phyloP scores from a whole-genome alignment of 2,329 filamentous ascomycete genomes.

The Madurella fahalii region DNA sequence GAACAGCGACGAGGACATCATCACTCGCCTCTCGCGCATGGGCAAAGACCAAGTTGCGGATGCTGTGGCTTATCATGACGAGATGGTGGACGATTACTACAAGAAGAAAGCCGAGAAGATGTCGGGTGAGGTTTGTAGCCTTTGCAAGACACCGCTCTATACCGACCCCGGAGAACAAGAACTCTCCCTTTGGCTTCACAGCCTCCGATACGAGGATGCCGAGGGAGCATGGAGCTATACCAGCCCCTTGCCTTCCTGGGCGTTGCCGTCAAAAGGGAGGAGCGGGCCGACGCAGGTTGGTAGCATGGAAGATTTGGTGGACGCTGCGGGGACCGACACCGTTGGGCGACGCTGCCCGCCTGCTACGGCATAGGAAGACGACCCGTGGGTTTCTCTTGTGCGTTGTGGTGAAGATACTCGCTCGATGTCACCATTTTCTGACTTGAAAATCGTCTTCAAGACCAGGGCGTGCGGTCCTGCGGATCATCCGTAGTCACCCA shows the following conservation, averaged over 20 bases:
- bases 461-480: too few relatives aligned
- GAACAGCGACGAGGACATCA: slow-evolving; percentile 83
- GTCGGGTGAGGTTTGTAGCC: slow-evolving; percentile 74
- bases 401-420: background rate
- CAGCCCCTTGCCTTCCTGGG: slow-evolving; percentile 82
- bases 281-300: slow-evolving; percentile 68
- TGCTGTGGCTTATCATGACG: slow-evolving; percentile 88
- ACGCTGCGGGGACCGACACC: slow-evolving; percentile 47
- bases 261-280: slow-evolving; percentile 69
- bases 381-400: background rate
- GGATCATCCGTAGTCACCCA: too few relatives aligned
- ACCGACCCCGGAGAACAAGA: slow-evolving; percentile 89
- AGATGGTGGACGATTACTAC: slow-evolving; percentile 87
- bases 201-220: slow-evolving; percentile 80
- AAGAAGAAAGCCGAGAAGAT: slow-evolving; percentile 90
- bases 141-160: slow-evolving; percentile 86
- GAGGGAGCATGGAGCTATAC: slow-evolving; percentile 82
- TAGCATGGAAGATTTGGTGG: slow-evolving; percentile 55
- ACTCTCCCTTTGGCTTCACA: slow-evolving; percentile 89
- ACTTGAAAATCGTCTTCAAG: too few relatives aligned
- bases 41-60: slow-evolving; percentile 91
- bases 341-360: slow-evolving; percentile 15
- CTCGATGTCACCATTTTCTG: too few relatives aligned
- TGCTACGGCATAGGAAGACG: background rate
- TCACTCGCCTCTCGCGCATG: slow-evolving; percentile 80